phyloP scores from a whole-genome alignment of 2,329 filamentous ascomycete species.

The Leptographium wingfieldii region DNA sequence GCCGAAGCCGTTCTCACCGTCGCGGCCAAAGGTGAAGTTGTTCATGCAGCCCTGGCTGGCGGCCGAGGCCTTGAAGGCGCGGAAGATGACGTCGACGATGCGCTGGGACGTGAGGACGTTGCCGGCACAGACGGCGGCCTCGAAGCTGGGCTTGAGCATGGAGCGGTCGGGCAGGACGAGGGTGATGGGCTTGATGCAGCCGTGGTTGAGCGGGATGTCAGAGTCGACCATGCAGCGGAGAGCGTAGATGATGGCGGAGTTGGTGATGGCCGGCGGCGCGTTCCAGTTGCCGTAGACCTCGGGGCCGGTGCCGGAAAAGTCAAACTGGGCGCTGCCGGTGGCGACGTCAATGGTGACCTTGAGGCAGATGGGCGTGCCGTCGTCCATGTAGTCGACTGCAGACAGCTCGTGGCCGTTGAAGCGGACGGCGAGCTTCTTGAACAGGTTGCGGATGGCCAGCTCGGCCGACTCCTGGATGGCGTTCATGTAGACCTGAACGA shows the following conservation, averaged over 20 bases:
- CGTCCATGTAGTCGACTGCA: constrained; percentile 25
- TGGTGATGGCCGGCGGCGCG: constrained; percentile 5
- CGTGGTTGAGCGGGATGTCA: constrained; percentile 26
- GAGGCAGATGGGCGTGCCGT: constrained; percentile 22
- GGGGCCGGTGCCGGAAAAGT: constrained; percentile 22
- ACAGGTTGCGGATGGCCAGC: constrained; percentile 53
- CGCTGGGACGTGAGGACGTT: constrained; percentile 18
- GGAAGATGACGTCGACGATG: constrained; percentile 20
- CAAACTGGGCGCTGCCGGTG: constrained; percentile 20
- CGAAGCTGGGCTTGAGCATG: constrained; percentile 19
- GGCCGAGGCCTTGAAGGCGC: constrained; percentile 15
- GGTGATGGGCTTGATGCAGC: constrained; percentile 22
- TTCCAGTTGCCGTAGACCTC: constrained; percentile 15
- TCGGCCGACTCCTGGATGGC: constrained; percentile 68
- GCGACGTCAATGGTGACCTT: constrained; percentile 17
- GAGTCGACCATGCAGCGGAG: constrained; percentile 22
- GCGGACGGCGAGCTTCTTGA: constrained; percentile 55
- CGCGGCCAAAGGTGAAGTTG: constrained; percentile 1
- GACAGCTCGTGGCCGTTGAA: constrained; percentile 12
- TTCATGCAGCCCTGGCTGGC: constrained; percentile 20
- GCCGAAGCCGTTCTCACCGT: constrained; percentile 6
- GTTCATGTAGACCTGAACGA: constrained; percentile 49
- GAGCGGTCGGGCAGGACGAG: constrained; percentile 19
- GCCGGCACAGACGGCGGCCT: constrained; percentile 27
- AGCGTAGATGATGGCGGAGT: constrained; percentile 23